Evolutionary conservation across 1,284 basidiomycete species (phyloP).

Genomic region (Puccinia triticina): DNA sequence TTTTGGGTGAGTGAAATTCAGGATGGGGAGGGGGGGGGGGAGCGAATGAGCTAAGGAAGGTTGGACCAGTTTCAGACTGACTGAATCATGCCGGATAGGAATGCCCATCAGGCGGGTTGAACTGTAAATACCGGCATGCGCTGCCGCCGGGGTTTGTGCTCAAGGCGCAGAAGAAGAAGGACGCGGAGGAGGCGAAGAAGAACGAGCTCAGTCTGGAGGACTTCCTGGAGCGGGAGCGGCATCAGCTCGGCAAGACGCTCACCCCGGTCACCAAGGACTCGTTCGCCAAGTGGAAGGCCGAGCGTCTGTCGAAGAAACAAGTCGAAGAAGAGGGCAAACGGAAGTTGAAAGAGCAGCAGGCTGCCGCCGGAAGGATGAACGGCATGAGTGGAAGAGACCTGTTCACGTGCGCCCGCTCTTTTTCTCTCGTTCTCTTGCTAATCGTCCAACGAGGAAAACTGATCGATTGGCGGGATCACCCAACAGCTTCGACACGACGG

Average conservation of each 20-base stretch:
- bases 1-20: constrained; percentile 67
- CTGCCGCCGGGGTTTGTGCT: constrained; percentile 84
- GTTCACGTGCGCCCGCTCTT: constrained; percentile 64
- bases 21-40: not conserved
- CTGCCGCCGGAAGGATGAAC: constrained; percentile 82
- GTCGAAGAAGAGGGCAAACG: constrained; percentile 78
- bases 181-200: constrained; percentile 75
- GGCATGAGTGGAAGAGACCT: constrained; percentile 96
- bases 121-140: constrained; percentile 92
- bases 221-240: constrained; percentile 87
- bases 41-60: not conserved
- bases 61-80: constrained; percentile 3
- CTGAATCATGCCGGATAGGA: constrained; percentile 28
- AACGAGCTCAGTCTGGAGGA: constrained; percentile 86
- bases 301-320: constrained; percentile 82
- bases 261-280: constrained; percentile 94
- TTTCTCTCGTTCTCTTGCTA: constrained; percentile 7
- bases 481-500: constrained; percentile 84
- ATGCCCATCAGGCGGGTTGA: constrained; percentile 76
- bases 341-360: constrained; percentile 82
- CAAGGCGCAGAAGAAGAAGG: constrained; percentile 59
- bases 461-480: constrained; percentile 57
- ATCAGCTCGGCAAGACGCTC: constrained; percentile 86
- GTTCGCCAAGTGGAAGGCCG: constrained; percentile 92
- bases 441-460: constrained; percentile 67